Percentiles rank a stretch among this genome's conserved stretches.
Conservation (phyloP, 768 basidiomycete species). For the Cantharellus anzutake region DNA sequence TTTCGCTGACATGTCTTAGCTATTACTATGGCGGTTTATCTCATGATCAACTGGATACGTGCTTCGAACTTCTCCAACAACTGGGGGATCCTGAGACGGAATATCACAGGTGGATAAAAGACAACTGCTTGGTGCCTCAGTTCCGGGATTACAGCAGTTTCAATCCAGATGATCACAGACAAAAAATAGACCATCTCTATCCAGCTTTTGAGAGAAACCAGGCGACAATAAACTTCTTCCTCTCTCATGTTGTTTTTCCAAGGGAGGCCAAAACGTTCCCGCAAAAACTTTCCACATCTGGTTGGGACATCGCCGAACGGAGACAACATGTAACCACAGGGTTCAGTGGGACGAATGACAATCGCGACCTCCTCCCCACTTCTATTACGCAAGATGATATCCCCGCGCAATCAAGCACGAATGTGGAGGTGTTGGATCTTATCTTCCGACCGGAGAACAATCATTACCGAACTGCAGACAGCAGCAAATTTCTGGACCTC, state of each 20-base stretch:
- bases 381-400: conserved; percentile 1
- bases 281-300: conserved; percentile 27
- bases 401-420: background rate
- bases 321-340: conserved; percentile 24
- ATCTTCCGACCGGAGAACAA: conserved; percentile 1
- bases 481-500: background rate
- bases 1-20: conserved; percentile 27
- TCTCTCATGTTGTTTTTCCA: conserved; percentile 29
- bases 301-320: conserved; percentile 32
- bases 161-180: conserved; percentile 24
- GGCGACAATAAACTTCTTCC: conserved; percentile 27
- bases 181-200: conserved; percentile 14
- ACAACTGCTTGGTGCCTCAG: conserved; percentile 13
- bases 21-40: conserved; percentile 32
- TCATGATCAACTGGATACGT: conserved; percentile 19
- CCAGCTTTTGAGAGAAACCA: conserved; percentile 23
- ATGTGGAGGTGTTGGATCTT: background rate
- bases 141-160: conserved; percentile 22
- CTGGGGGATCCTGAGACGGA: conserved; percentile 24
- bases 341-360: conserved; percentile 40
- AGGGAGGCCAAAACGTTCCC: conserved; percentile 31
- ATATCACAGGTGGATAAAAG: conserved; percentile 25
- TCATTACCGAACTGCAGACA: background rate
- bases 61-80: conserved; percentile 22
- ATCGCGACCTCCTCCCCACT: conserved; percentile 11